phyloP scores from a whole-genome alignment of 495 filamentous ascomycete genomes.

The Penicillium flavigenum region DNA sequence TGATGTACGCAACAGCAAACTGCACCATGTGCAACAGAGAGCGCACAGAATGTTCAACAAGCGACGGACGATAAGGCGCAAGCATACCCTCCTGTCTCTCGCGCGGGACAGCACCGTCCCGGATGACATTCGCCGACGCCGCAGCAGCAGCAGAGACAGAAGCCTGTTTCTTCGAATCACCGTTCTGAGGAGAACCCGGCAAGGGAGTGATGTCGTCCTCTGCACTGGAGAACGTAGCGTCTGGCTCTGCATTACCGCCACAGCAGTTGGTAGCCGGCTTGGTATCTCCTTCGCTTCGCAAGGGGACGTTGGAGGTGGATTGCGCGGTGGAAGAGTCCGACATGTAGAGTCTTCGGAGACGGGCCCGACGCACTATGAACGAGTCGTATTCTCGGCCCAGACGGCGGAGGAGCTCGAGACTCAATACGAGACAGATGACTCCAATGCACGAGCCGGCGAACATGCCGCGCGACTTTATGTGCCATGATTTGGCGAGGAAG shows the following conservation, averaged over 20 bases:
- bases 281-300: not conserved
- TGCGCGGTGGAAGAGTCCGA: conserved; percentile 2
- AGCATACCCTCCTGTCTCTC: not conserved
- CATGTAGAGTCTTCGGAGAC: conserved; percentile 20
- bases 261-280: conserved; percentile 8
- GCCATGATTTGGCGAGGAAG: conserved; percentile 66
- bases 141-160: not conserved
- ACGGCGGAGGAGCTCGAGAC: conserved; percentile 64
- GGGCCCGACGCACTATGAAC: conserved; percentile 50
- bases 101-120: not conserved
- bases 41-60: conserved; percentile 60
- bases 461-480: conserved; percentile 56
- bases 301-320: not conserved
- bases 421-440: conserved; percentile 59
- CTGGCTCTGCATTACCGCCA: conserved; percentile 1
- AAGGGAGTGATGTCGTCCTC: conserved; percentile 14
- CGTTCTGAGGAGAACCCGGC: not conserved
- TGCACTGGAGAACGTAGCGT: not conserved
- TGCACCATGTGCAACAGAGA: conserved; percentile 63
- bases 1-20: conserved; percentile 68
- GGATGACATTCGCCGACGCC: not conserved
- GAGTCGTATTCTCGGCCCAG: conserved; percentile 59
- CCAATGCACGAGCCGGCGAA: conserved; percentile 74
- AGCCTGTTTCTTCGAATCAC: not conserved
- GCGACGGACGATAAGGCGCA: conserved; percentile 44